phyloP scores from a whole-genome alignment of 352 stramenopile species.

The Globisporangium acanthophoron region DNA sequence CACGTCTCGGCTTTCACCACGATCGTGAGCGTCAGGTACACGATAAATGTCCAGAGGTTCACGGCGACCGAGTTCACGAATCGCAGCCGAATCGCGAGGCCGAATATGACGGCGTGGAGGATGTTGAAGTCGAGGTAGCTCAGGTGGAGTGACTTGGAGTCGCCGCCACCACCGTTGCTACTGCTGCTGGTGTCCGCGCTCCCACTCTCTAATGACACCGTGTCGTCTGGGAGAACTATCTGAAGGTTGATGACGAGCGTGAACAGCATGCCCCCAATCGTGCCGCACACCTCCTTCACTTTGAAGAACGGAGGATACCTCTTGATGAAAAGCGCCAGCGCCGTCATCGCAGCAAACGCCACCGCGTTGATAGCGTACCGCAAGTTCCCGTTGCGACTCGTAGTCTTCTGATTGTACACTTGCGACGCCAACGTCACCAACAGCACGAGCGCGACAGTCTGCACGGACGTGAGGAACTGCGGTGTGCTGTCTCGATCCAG shows the following conservation, averaged over 20 bases:
- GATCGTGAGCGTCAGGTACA: conserved; percentile 26
- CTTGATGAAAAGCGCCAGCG: conserved; percentile 23
- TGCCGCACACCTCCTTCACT: conserved; percentile 29
- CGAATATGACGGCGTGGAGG: conserved; percentile 50
- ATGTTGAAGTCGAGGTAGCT: conserved; percentile 46
- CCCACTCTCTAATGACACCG: background rate
- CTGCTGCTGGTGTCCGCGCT: background rate
- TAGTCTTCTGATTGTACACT: conserved; percentile 27
- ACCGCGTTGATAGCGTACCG: conserved; percentile 33
- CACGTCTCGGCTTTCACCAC: conserved; percentile 18
- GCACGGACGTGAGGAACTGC: conserved; percentile 42
- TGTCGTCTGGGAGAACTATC: conserved; percentile 19
- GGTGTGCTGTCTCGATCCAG: conserved; percentile 43
- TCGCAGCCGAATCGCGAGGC: conserved; percentile 46
- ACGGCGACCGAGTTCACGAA: conserved; percentile 51
- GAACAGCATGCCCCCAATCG: conserved; percentile 25
- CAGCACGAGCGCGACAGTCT: conserved; percentile 25
- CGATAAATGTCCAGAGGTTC: conserved; percentile 29
- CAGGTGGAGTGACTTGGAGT: conserved; percentile 4
- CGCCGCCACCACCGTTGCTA: background rate
- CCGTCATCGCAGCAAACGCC: conserved; percentile 18
- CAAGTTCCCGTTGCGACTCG: conserved; percentile 15
- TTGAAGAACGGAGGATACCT: conserved; percentile 26
- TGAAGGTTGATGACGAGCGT: conserved; percentile 35
- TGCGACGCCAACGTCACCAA: conserved; percentile 35